Conservation (phyloP, 257 asterid species). For the Perilla frutescens region DNA sequence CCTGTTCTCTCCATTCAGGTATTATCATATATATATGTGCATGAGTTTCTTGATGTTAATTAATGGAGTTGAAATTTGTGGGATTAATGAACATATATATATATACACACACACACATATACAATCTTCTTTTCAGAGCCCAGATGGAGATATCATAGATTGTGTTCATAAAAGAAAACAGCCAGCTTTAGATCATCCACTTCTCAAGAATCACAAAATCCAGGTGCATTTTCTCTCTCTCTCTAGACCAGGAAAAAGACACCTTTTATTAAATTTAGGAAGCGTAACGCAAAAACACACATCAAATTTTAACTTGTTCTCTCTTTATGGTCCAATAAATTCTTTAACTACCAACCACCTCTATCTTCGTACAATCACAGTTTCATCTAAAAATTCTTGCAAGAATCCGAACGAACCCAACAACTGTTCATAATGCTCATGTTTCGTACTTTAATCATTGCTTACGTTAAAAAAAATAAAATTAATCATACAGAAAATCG, state of each 20-base stretch:
- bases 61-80: too few relatives aligned
- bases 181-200: conserved; percentile 97
- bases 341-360: conserved; percentile 60
- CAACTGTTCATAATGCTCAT: conserved; percentile 12
- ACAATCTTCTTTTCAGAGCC: conserved; percentile 63
- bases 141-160: conserved; percentile 98
- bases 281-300: conserved; percentile 47
- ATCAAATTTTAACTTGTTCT: conserved; percentile 27
- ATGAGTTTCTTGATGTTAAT: neutral
- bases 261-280: conserved; percentile 35
- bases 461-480: too few relatives aligned
- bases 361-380: conserved; percentile 4
- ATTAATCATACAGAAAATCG: conserved; percentile 48
- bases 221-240: conserved; percentile 57
- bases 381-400: conserved; percentile 8
- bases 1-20: conserved; percentile 83
- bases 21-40: neutral
- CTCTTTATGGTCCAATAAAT: conserved; percentile 33
- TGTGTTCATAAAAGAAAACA: conserved; percentile 91
- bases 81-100: too few relatives aligned
- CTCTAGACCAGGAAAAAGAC: neutral
- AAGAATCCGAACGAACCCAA: conserved; percentile 1
- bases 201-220: conserved; percentile 89
- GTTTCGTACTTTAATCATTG: conserved; percentile 6
- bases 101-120: neutral